Percentiles rank a stretch among this genome's conserved stretches.
Evolutionary conservation across 2,329 filamentous ascomycete species (phyloP).

Genomic region (Gaeumannomyces sp.): DNA sequence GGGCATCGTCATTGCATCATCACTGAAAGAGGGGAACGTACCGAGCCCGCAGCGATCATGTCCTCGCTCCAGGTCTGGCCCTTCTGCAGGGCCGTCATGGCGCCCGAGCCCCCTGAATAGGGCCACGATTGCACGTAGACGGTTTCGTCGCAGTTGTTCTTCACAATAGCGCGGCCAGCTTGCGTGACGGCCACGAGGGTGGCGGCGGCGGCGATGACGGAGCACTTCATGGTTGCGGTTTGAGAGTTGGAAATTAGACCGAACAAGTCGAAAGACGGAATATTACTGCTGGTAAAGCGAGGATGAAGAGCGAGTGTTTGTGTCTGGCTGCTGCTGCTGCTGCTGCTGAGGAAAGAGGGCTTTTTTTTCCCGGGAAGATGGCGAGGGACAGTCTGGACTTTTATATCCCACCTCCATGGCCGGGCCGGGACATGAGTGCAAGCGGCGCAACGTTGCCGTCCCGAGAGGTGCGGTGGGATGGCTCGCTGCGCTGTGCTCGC

Average conservation of each 20-base stretch:
- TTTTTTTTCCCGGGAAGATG: neutral
- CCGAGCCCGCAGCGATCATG: constrained; percentile 29
- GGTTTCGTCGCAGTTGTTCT: constrained; percentile 27
- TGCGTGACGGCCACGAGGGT: constrained; percentile 27
- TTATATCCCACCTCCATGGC: neutral
- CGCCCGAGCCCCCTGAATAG: constrained; percentile 25
- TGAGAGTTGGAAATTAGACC: neutral
- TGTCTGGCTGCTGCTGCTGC: neutral
- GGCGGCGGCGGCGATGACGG: constrained; percentile 21
- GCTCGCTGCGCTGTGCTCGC: neutral
- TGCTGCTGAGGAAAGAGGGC: neutral
- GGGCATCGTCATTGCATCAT: neutral
- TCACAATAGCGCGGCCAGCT: constrained; percentile 30
- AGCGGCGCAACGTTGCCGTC: neutral
- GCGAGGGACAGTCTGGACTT: neutral
- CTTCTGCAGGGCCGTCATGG: constrained; percentile 26
- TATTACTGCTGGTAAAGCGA: neutral
- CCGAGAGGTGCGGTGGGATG: neutral
- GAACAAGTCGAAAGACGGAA: no score
- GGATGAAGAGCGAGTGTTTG: neutral
- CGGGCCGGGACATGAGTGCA: neutral
- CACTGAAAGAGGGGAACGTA: constrained; percentile 17
- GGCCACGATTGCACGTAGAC: constrained; percentile 34
- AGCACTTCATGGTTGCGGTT: constrained; percentile 23
- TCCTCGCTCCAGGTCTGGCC: constrained; percentile 30